Conservation (phyloP, 176 grass and related monocot genomes). For the sorghum (Sorghum bicolor) region DNA sequence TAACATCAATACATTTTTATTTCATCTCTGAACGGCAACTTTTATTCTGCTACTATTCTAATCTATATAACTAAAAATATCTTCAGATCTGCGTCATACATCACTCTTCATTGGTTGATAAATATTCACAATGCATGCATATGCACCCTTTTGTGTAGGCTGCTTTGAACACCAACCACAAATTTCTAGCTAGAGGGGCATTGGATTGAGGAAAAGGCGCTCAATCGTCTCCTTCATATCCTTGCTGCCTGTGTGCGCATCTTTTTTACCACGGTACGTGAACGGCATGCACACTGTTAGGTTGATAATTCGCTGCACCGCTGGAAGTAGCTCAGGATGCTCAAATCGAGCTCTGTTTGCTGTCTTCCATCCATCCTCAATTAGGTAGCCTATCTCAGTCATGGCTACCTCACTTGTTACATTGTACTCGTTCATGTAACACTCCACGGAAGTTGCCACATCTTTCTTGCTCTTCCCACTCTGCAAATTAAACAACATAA, state of each 20-base stretch:
- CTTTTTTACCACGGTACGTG: background rate
- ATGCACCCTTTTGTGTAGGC: no score
- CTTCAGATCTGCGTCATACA: no score
- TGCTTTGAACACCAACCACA: background rate
- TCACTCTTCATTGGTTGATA: no score
- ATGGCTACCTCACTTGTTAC: conserved; percentile 13
- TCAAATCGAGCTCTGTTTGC: background rate
- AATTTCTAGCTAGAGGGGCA: background rate
- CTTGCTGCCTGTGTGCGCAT: background rate
- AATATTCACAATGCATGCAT: no score
- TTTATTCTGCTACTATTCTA: no score
- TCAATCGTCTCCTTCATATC: background rate
- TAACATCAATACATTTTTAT: no score
- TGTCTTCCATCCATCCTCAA: background rate
- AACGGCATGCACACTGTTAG: background rate
- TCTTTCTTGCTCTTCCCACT: conserved; percentile 29
- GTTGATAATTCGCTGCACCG: background rate
- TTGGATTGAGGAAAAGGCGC: background rate
- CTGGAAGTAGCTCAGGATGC: background rate
- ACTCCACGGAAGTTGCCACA: conserved; percentile 12
- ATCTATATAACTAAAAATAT: no score
- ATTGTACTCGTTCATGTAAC: conserved; percentile 13
- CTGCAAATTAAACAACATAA: background rate
- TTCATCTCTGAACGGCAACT: no score
- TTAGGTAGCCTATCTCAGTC: background rate